Conservation (phyloP, 345 rosid genomes). For the Gynandropsis gynandra region DNA sequence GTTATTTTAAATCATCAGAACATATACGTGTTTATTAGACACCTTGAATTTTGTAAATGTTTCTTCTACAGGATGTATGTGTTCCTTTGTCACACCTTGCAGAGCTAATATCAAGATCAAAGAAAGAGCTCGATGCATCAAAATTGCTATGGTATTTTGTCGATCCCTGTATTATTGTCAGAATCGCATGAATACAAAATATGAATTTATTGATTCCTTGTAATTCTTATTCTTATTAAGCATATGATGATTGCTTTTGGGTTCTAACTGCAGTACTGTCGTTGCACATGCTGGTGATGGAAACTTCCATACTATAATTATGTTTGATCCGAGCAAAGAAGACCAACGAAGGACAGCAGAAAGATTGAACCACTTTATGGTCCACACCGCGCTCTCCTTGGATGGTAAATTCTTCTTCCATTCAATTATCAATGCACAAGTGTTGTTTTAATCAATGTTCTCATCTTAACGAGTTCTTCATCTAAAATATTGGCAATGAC, state of each 20-base stretch:
- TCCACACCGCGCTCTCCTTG: slow-evolving; percentile 70
- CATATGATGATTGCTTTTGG: slow-evolving; percentile 6
- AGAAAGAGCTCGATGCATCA: slow-evolving; percentile 68
- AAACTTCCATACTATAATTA: slow-evolving; percentile 69
- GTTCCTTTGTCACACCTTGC: slow-evolving; percentile 80
- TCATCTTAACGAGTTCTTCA: neutral
- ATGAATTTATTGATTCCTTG: neutral
- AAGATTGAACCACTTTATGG: slow-evolving; percentile 73
- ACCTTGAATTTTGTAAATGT: neutral
- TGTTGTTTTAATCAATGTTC: slow-evolving; percentile 20
- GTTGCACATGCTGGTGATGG: slow-evolving; percentile 98
- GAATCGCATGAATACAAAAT: slow-evolving; percentile 3
- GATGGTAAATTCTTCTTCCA: slow-evolving; percentile 43
- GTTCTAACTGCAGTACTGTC: slow-evolving; percentile 46
- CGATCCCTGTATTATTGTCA: neutral
- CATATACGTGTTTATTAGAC: too few species aligned
- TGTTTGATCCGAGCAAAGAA: slow-evolving; percentile 67
- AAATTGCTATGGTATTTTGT: slow-evolving; percentile 46
- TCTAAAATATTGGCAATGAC: neutral
- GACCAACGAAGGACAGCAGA: slow-evolving; percentile 67
- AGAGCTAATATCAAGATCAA: slow-evolving; percentile 70
- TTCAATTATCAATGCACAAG: slow-evolving; percentile 45
- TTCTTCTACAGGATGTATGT: slow-evolving; percentile 67
- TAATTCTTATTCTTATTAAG: neutral
- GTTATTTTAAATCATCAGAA: neutral